phyloP scores from a whole-genome alignment of 2,329 filamentous ascomycete species.

The Sarocladium kiliense region DNA sequence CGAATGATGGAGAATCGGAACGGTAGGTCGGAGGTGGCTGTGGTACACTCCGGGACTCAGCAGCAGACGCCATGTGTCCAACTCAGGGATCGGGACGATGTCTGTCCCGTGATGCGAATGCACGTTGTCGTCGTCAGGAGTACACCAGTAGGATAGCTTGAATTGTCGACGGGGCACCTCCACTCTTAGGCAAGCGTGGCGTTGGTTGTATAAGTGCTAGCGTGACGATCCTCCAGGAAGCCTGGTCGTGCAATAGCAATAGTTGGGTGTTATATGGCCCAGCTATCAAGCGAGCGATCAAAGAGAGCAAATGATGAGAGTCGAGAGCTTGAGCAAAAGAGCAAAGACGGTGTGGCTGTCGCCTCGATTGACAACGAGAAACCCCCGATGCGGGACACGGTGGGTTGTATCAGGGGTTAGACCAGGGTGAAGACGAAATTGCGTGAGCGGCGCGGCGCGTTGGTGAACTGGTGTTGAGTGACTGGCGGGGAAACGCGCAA shows the following conservation, averaged over 20 bases:
- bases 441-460: slow-evolving; percentile 6
- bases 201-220: slow-evolving; percentile 3
- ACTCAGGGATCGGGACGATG: slow-evolving; percentile 1
- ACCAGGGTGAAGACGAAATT: slow-evolving; percentile 7
- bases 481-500: slow-evolving; percentile 2
- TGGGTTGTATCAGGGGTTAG: slow-evolving; percentile 8
- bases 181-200: background rate
- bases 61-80: slow-evolving; percentile 26
- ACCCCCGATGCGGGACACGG: slow-evolving; percentile 3
- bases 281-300: background rate
- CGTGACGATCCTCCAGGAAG: background rate
- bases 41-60: slow-evolving; percentile 19
- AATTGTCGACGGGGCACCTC: slow-evolving; percentile 1
- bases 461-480: background rate
- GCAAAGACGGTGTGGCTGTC: background rate
- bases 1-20: slow-evolving; percentile 60
- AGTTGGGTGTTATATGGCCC: background rate
- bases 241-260: background rate
- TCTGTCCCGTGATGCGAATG: slow-evolving; percentile 1
- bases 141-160: background rate
- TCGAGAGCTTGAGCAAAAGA: background rate
- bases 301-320: background rate
- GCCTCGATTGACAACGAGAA: background rate
- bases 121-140: background rate
- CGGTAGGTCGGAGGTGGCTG: slow-evolving; percentile 27